Conservation (phyloP, 805 yeast species). For the Kazachstania kunashirensis region DNA sequence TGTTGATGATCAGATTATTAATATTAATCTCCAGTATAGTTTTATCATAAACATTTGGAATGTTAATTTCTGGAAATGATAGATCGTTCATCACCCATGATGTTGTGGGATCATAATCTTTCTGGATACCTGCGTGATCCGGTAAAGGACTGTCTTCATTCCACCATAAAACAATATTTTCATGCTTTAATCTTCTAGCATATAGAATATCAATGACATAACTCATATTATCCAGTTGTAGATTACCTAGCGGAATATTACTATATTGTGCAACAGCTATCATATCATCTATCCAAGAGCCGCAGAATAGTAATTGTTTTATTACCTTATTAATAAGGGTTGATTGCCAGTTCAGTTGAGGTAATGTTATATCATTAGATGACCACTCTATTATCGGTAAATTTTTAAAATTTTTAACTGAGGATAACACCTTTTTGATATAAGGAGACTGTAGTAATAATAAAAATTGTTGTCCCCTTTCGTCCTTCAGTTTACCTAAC, state of each 20-base stretch:
- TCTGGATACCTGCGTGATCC: conserved; percentile 76
- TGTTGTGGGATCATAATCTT: conserved; percentile 41
- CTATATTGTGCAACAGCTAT: conserved; percentile 59
- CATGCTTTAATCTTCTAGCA: conserved; percentile 61
- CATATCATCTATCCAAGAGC: conserved; percentile 62
- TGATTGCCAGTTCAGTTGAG: conserved; percentile 77
- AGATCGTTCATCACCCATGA: conserved; percentile 40
- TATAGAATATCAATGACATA: conserved; percentile 78
- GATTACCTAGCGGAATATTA: conserved; percentile 78
- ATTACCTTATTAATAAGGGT: conserved; percentile 53
- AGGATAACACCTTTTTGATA: conserved; percentile 36
- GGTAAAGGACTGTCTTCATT: conserved; percentile 60
- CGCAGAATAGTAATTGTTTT: conserved; percentile 62
- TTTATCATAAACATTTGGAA: conserved; percentile 69
- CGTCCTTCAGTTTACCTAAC: conserved; percentile 50
- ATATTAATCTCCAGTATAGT: conserved; percentile 72
- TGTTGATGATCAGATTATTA: conserved; percentile 73
- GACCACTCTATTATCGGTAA: conserved; percentile 58
- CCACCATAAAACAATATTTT: conserved; percentile 87
- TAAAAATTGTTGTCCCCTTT: conserved; percentile 53
- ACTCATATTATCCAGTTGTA: conserved; percentile 66
- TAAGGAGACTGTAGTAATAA: conserved; percentile 69
- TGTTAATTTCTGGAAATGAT: conserved; percentile 62
- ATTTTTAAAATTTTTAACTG: conserved; percentile 39
- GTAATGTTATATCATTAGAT: conserved; percentile 48